Evolutionary conservation across 768 basidiomycete species (phyloP), one percentile per base, ranked within the genome.

Genomic region (Pleurotus platypus): DNA sequence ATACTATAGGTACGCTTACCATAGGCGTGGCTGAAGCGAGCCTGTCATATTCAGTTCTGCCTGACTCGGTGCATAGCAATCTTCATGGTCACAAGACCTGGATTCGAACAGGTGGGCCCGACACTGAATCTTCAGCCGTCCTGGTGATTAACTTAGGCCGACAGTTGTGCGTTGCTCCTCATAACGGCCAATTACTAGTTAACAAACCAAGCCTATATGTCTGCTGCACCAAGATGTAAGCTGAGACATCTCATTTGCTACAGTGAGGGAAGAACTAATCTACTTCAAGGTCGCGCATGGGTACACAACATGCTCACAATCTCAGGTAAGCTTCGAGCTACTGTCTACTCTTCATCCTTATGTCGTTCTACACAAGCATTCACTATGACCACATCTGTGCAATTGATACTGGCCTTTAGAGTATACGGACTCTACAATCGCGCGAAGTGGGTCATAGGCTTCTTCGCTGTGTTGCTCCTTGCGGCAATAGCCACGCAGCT

Each of bases 361-460:
- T 22, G n/a, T 12, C 11, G 13, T 13, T 5, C 18, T 53, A 24
- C 38, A 3, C 24, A 35, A 53, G 51, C 37, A 18, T 12, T 39
- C 9, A 18, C 38, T 0, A n/a, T 53, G 20, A 42, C 42, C 4
- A 12, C 24, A 5, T 26, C 39, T 5, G 38, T 53, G 37, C 30
- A 53, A 16, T 40, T 53, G 11, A 53, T 53, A 20, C 20, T 53
- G 18, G 18, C 38, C 2, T 24, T 53, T 16, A 16, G 51, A 24
- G 42, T 53, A 16, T 53, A 40, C 38, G 51, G 51, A n/a, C 8
- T 53, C 9, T 53, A 53, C 22, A 37, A 37, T 18, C 38, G 51
- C 16, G 18, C 16, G 5, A 16, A n/a, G 20, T 40, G 51, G 51
- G 26, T 53, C 8, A 39, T 22, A 5, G 6, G 38, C 2, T 12